Evolutionary conservation across 768 basidiomycete species (phyloP).

Genomic region (Collybiopsis confluens): DNA sequence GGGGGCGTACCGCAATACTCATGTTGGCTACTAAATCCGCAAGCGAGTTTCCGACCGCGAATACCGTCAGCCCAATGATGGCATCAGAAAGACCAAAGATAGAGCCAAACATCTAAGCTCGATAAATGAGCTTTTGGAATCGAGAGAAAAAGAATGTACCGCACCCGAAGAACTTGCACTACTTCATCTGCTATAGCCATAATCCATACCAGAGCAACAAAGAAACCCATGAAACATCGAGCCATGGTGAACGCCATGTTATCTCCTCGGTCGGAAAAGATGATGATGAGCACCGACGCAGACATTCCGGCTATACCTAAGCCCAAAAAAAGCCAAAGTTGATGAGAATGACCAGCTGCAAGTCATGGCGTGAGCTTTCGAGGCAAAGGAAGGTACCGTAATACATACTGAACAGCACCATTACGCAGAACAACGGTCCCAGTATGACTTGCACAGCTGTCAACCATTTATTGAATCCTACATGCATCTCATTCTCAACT

Average conservation of each 20-base stretch:
- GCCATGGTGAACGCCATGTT: constrained; percentile 56
- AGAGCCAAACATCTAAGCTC: constrained; percentile 76
- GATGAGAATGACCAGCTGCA: constrained; percentile 41
- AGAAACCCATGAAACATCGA: constrained; percentile 88
- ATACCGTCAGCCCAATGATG: constrained; percentile 94
- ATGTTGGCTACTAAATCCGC: constrained; percentile 97
- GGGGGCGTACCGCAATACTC: constrained; percentile 73
- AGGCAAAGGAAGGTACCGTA: background rate
- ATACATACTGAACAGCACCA: constrained; percentile 72
- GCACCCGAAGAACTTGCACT: constrained; percentile 82
- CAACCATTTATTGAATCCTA: constrained; percentile 75
- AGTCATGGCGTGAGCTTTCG: constrained; percentile 7
- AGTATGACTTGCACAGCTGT: constrained; percentile 79
- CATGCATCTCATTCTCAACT: constrained; percentile 62
- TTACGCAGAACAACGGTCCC: constrained; percentile 75
- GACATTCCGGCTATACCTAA: constrained; percentile 51
- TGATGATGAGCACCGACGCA: constrained; percentile 49
- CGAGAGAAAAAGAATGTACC: constrained; percentile 11
- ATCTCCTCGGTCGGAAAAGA: constrained; percentile 57
- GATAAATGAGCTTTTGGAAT: background rate
- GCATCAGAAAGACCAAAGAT: constrained; percentile 96
- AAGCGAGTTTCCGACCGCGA: constrained; percentile 93
- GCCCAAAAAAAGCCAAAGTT: constrained; percentile 50
- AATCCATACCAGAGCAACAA: constrained; percentile 92
- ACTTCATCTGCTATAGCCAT: constrained; percentile 98